Percentiles rank a stretch among this genome's conserved stretches.
Conservation (phyloP, 1,284 basidiomycete genomes). For the Hypsizygus ulmarius region DNA sequence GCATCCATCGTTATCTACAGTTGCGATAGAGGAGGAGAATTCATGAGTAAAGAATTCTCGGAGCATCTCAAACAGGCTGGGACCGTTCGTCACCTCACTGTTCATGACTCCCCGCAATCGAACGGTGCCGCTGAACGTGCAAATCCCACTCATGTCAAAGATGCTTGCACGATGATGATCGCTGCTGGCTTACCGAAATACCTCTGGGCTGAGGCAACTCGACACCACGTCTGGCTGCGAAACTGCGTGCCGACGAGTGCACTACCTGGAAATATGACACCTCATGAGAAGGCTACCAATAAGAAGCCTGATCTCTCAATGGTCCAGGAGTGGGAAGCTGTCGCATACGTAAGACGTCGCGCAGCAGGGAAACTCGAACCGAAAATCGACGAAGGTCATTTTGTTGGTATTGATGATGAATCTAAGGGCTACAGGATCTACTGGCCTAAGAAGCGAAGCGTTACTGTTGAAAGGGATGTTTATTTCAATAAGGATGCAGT, state of each 20-base stretch:
- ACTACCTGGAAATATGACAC: constrained; percentile 25
- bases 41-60: constrained; percentile 24
- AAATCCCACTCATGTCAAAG: constrained; percentile 30
- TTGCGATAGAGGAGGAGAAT: constrained; percentile 31
- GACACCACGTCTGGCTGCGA: constrained; percentile 28
- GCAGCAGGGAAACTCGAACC: constrained; percentile 28
- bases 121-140: constrained; percentile 34
- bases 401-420: constrained; percentile 29
- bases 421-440: constrained; percentile 34
- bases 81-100: constrained; percentile 28
- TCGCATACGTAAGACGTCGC: constrained; percentile 22
- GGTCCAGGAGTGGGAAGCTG: constrained; percentile 22
- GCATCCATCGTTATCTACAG: constrained; percentile 24
- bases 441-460: constrained; percentile 28
- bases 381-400: constrained; percentile 24
- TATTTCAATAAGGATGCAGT: constrained; percentile 21
- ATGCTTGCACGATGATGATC: constrained; percentile 24
- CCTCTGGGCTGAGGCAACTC: constrained; percentile 33
- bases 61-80: constrained; percentile 25
- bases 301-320: constrained; percentile 27
- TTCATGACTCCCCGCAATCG: constrained; percentile 34
- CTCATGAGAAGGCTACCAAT: constrained; percentile 25
- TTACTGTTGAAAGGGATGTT: constrained; percentile 35
- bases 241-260: constrained; percentile 30
- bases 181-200: constrained; percentile 23